Evolutionary conservation across 768 basidiomycete genomes (phyloP), one percentile per base, ranked within the genome.

Genomic region (Suillus placidus): DNA sequence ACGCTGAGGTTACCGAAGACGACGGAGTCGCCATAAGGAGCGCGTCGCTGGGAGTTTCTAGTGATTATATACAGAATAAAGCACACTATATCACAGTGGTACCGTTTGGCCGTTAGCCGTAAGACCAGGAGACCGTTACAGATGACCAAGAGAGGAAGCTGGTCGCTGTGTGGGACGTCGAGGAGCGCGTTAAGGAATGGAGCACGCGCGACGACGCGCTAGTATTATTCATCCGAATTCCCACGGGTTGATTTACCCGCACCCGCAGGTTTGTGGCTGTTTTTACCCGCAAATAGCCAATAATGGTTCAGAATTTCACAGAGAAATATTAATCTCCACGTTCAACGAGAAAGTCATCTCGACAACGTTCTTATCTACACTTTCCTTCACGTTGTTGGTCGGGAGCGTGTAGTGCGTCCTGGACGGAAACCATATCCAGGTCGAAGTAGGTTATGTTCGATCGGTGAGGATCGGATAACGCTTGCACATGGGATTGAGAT

Each of bases 1-100:
- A 94, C 72, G 89, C 88, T 65, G 92, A 92, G 74, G 92, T 93
- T 71, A 90, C 84, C 68, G 91, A 91, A 71, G 91, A 93, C 67
- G 90, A 87, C 64, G 92, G 90, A 45, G 91, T 89, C 72, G 90
- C 88, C 92, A 93, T 93, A 60, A 71, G 72, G 68, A 66, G 75
- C 76, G 76, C 77, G 77, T 72, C 76, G n/a, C 12, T n/a, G 13
- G 34, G 61, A 69, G 42, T 62, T 60, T 60, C 38, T 32, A 42
- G 58, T 40, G 30, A 43, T 60, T 68, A 71, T 70, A 67, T 68
- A 68, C 71, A 69, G 54, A 60, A 30, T 51, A 18, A 67, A 61
- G 64, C 30, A 64, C 64, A 67, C 67, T 70, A 67, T 69, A 69
- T 69, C 71, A 40, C 66, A 55, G 23, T 37, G 49, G 64, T 62